phyloP scores from a whole-genome alignment of 768 basidiomycete species.

The Scleroderma bovista region DNA sequence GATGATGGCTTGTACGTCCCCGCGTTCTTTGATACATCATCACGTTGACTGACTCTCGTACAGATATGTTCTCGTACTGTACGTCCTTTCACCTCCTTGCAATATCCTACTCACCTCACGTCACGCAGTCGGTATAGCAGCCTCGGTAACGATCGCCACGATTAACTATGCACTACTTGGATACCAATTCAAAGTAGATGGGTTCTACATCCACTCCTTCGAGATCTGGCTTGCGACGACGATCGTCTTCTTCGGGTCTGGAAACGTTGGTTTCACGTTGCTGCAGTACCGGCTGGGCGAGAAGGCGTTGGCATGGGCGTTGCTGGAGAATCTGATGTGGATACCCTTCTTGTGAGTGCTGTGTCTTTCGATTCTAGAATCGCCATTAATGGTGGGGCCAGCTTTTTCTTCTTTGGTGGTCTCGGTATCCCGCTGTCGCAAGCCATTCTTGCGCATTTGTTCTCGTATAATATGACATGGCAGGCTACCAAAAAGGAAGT shows the following conservation, averaged over 20 bases:
- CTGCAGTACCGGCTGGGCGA: slow-evolving; percentile 67
- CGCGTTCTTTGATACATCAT: not conserved
- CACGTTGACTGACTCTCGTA: slow-evolving; percentile 3
- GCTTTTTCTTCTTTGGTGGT: slow-evolving; percentile 53
- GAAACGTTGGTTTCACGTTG: slow-evolving; percentile 65
- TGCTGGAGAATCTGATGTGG: slow-evolving; percentile 24
- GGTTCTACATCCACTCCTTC: slow-evolving; percentile 73
- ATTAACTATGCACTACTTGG: slow-evolving; percentile 75
- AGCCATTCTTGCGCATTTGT: slow-evolving; percentile 50
- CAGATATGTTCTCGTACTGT: slow-evolving; percentile 52
- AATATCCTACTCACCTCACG: not conserved
- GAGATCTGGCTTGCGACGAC: slow-evolving; percentile 77
- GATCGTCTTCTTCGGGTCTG: slow-evolving; percentile 72
- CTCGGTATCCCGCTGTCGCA: slow-evolving; percentile 48
- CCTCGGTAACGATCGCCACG: slow-evolving; percentile 56
- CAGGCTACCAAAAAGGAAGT: slow-evolving; percentile 73
- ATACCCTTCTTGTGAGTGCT: slow-evolving; percentile 34
- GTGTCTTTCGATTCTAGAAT: not conserved
- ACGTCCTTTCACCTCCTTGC: slow-evolving; percentile 10
- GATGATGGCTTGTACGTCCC: slow-evolving; percentile 44
- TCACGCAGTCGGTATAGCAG: slow-evolving; percentile 49
- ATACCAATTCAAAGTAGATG: slow-evolving; percentile 66
- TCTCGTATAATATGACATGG: slow-evolving; percentile 57
- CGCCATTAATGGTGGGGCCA: slow-evolving; percentile 1
- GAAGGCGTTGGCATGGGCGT: slow-evolving; percentile 17